A percentile compares a stretch with the other conserved stretches of the same genome.
Evolutionary conservation across 2,329 filamentous ascomycete species (phyloP).

Genomic region (Fonsecaea monophora): DNA sequence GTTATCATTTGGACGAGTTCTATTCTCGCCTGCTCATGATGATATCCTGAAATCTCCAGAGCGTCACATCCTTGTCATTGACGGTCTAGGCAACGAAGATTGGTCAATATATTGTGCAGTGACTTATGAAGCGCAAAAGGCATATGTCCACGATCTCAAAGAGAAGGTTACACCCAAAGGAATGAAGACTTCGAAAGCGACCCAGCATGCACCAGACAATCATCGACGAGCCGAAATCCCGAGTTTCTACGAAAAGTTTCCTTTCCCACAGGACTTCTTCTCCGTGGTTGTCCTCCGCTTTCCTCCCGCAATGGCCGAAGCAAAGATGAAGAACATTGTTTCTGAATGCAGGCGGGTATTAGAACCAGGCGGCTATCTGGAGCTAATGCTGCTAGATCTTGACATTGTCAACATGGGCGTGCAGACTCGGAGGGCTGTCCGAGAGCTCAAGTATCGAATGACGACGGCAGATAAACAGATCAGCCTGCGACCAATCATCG

Average conservation of each 20-base stretch:
- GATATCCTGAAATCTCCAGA: slow-evolving; percentile 51
- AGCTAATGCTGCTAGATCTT: slow-evolving; percentile 57
- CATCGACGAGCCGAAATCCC: slow-evolving; percentile 46
- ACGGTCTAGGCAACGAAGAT: slow-evolving; percentile 59
- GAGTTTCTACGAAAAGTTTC: slow-evolving; percentile 51
- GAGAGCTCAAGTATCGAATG: slow-evolving; percentile 55
- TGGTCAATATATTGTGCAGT: slow-evolving; percentile 61
- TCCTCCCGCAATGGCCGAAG: slow-evolving; percentile 53
- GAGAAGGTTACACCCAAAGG: slow-evolving; percentile 43
- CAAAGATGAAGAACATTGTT: slow-evolving; percentile 52
- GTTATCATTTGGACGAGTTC: slow-evolving; percentile 58
- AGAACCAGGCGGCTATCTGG: slow-evolving; percentile 56
- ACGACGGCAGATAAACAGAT: slow-evolving; percentile 51
- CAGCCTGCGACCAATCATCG: slow-evolving; percentile 56
- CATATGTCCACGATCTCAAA: slow-evolving; percentile 53
- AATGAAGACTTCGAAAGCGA: slow-evolving; percentile 44
- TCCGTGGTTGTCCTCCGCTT: slow-evolving; percentile 56
- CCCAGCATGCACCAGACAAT: slow-evolving; percentile 43
- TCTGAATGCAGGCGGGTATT: slow-evolving; percentile 58
- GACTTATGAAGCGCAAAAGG: slow-evolving; percentile 51
- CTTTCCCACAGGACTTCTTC: slow-evolving; percentile 57
- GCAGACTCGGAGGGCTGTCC: slow-evolving; percentile 53
- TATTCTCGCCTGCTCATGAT: slow-evolving; percentile 58
- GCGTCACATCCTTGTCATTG: slow-evolving; percentile 56
- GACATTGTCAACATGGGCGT: slow-evolving; percentile 60